Evolutionary conservation across 2,329 filamentous ascomycete species (phyloP).

Genomic region (Phialophora expanda): DNA sequence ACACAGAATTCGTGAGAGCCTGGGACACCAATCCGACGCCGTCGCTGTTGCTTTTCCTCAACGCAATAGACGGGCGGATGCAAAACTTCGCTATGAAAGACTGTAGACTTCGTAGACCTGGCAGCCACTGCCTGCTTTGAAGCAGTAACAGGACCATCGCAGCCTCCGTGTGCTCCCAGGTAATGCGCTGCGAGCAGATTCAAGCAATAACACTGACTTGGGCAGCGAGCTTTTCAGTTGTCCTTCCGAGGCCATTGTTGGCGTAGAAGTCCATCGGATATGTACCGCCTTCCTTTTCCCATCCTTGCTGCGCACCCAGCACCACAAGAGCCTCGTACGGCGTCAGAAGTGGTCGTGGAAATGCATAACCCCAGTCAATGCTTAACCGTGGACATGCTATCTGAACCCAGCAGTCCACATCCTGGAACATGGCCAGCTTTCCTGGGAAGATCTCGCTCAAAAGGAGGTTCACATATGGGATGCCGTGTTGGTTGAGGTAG

Average conservation of each 20-base stretch:
- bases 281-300: conserved; percentile 65
- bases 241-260: conserved; percentile 85
- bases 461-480: conserved; percentile 82
- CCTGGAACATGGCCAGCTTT: conserved; percentile 88
- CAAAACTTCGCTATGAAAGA: too few relatives aligned
- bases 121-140: too few relatives aligned
- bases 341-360: conserved; percentile 83
- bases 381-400: conserved; percentile 95
- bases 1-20: not conserved
- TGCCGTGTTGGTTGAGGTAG: conserved; percentile 70
- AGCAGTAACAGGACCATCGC: not conserved
- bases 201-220: conserved; percentile 33
- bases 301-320: conserved; percentile 78
- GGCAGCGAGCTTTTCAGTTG: conserved; percentile 55
- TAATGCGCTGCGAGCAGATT: not conserved
- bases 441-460: conserved; percentile 96
- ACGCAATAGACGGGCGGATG: too few relatives aligned
- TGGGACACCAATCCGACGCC: too few relatives aligned
- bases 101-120: too few relatives aligned
- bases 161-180: not conserved
- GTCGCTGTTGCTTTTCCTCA: not conserved
- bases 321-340: conserved; percentile 94
- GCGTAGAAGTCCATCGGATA: conserved; percentile 99
- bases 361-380: conserved; percentile 99
- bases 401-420: conserved; percentile 98